phyloP scores from a whole-genome alignment of 202 grass and related monocot species.

The Carex sylvatica region DNA sequence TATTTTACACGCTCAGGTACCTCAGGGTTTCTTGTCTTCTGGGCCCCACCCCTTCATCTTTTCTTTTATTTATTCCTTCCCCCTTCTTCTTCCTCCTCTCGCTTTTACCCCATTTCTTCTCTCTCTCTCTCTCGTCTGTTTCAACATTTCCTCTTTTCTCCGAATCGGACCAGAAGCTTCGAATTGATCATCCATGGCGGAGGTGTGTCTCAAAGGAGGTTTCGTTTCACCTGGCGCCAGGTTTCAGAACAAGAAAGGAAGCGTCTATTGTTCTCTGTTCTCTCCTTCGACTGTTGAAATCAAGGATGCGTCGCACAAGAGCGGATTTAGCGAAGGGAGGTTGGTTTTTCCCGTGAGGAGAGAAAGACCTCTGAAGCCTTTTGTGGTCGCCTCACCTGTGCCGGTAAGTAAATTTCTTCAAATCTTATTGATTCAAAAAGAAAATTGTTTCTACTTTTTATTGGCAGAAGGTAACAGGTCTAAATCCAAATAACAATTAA shows the following conservation, averaged over 20 bases:
- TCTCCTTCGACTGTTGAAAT: conserved; percentile 37
- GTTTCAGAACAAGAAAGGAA: conserved; percentile 29
- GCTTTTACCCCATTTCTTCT: conserved; percentile 44
- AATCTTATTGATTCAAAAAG: not conserved
- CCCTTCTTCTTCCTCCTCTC: conserved; percentile 18
- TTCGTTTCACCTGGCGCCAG: conserved; percentile 26
- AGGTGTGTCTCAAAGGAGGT: conserved; percentile 41
- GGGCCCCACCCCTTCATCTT: not conserved
- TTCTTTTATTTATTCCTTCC: conserved; percentile 15
- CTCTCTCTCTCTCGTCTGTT: not conserved
- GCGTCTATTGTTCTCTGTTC: conserved; percentile 36
- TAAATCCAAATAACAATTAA: not conserved
- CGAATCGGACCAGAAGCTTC: not conserved
- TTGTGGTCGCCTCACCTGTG: conserved; percentile 46
- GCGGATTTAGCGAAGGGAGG: conserved; percentile 40
- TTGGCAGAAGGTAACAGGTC: not conserved
- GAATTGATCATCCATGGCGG: conserved; percentile 29
- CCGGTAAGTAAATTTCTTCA: conserved; percentile 37
- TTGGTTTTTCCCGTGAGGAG: conserved; percentile 37
- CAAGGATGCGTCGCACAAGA: conserved; percentile 28
- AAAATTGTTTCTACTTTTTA: not conserved
- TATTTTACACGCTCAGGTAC: too few relatives aligned
- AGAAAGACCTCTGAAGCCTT: conserved; percentile 33
- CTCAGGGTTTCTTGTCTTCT: too few relatives aligned
- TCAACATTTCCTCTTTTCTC: not conserved